Base-by-base conservation (phyloP, 1,284 basidiomycete genomes). In the Coriolopsis trogii region DNA sequence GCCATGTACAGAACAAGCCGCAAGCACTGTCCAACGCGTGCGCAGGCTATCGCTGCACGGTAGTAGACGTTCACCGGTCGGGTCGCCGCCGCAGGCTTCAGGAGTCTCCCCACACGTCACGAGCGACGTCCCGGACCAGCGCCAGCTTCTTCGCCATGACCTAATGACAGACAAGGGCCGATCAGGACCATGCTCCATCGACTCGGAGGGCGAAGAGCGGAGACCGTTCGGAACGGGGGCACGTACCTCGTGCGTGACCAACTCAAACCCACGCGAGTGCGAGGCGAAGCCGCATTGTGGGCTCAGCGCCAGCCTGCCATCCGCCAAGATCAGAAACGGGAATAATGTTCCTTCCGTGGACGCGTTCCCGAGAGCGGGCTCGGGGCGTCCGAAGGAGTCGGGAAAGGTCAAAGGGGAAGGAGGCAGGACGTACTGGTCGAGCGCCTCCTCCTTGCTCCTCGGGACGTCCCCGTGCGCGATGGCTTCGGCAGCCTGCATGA, bases 281-380 rank as follows among this genome's bases (percentile, higher is more conserved):
- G 79, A 82, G 15, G 84, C 81, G 63, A 89, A 89, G 7, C 87
- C 88, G 55, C 87, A 90, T 65, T 90, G 88, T 2, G 86, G 79
- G 45, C 82, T 85, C 57, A 89, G 78, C 36, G 77, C 79, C n/a
- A 90, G 70, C 60, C 82, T 85, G 55, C 26, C n/a, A 15, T 18
- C 23, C 24, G 38, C 8, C 25, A n/a, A 13, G 18, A 21, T 6
- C 7, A 2, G 2, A 18, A 42, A 21, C 21, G 25, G n/a, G n/a
- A n/a, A n/a, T n/a, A n/a, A n/a, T n/a, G n/a, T n/a, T n/a, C n/a
- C n/a, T n/a, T n/a, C n/a, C n/a, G n/a, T n/a, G n/a, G n/a, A n/a
- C n/a, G n/a, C n/a, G n/a, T n/a, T n/a, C n/a, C n/a, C n/a, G n/a
- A n/a, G n/a, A n/a, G n/a, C n/a, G n/a, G n/a, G n/a, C n/a, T n/a